These are phyloP conservation scores for Cynara cardunculus DNA, from an alignment of 129 eudicot species.

Conservation along the genomic window DNA sequence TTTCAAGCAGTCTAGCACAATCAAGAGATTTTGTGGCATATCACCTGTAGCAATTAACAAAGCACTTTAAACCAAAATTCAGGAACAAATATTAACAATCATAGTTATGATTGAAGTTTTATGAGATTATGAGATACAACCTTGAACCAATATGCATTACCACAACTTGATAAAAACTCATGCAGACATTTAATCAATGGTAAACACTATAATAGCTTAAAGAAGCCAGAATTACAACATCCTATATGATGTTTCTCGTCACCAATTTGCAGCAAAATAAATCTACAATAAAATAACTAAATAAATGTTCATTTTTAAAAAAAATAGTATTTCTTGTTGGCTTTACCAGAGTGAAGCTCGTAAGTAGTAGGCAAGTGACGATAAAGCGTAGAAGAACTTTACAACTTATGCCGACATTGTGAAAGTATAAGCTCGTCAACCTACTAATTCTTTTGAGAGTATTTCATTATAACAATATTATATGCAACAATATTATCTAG, in stretches of 20 bases:
- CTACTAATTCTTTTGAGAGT: slow-evolving; percentile 3
- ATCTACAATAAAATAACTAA: background rate
- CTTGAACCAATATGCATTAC: background rate
- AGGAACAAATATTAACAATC: background rate
- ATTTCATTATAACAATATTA: too few species aligned
- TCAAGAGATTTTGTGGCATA: slow-evolving; percentile 8
- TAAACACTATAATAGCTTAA: slow-evolving; percentile 12
- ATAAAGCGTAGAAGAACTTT: slow-evolving; percentile 16
- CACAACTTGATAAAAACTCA: slow-evolving; percentile 2
- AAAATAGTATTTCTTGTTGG: background rate
- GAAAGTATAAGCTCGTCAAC: slow-evolving; percentile 19
- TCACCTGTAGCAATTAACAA: slow-evolving; percentile 24
- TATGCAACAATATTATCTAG: too few species aligned
- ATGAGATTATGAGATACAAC: background rate
- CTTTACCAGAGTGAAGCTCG: background rate
- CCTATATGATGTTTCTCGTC: background rate
- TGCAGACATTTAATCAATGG: slow-evolving; percentile 11
- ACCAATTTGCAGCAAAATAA: slow-evolving; percentile 6
- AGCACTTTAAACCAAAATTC: slow-evolving; percentile 20
- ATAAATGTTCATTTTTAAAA: background rate
- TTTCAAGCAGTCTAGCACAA: background rate
- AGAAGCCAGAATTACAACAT: slow-evolving; percentile 9
- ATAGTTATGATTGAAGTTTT: background rate
- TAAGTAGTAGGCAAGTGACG: slow-evolving; percentile 21
- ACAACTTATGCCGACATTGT: slow-evolving; percentile 12